phyloP scores from a whole-genome alignment of 2,329 filamentous ascomycete species.

The Pestalotiopsis sp. region DNA sequence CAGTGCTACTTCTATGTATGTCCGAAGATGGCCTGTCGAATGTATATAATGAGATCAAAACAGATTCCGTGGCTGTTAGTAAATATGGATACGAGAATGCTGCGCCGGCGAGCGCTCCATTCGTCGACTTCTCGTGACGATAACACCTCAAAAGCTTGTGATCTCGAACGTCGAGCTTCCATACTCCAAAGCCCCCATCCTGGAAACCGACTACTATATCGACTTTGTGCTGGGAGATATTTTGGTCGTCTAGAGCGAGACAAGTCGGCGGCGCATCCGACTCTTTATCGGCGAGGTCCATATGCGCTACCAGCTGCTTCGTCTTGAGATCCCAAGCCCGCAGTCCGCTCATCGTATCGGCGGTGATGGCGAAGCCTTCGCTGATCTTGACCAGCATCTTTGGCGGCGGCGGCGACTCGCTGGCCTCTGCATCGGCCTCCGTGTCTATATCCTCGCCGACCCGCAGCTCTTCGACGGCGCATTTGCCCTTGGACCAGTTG shows the following conservation, averaged over 20 bases:
- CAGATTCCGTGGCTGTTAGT: constrained; percentile 75
- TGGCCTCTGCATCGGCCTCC: constrained; percentile 28
- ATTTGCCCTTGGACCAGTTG: constrained; percentile 87
- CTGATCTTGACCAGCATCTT: constrained; percentile 78
- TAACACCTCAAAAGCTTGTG: constrained; percentile 54
- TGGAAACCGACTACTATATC: constrained; percentile 71
- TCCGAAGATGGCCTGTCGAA: constrained; percentile 45
- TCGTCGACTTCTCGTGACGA: constrained; percentile 62
- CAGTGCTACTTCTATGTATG: background rate
- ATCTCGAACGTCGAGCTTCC: constrained; percentile 55
- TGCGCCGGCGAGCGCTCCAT: constrained; percentile 69
- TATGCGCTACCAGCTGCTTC: constrained; percentile 60
- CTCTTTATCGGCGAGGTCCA: constrained; percentile 32
- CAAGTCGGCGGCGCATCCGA: constrained; percentile 54
- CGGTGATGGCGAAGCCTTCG: constrained; percentile 78
- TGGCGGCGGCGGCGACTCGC: constrained; percentile 31
- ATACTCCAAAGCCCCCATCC: constrained; percentile 73
- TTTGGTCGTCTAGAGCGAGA: constrained; percentile 65
- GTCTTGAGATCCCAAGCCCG: constrained; percentile 78
- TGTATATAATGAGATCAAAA: constrained; percentile 76
- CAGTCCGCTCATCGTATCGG: constrained; percentile 69
- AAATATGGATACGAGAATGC: constrained; percentile 77
- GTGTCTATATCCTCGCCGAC: constrained; percentile 25
- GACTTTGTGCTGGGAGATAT: constrained; percentile 45
- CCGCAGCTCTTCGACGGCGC: constrained; percentile 76